Conservation (phyloP, 768 basidiomycete genomes). For the Filobasidium wieringae region DNA sequence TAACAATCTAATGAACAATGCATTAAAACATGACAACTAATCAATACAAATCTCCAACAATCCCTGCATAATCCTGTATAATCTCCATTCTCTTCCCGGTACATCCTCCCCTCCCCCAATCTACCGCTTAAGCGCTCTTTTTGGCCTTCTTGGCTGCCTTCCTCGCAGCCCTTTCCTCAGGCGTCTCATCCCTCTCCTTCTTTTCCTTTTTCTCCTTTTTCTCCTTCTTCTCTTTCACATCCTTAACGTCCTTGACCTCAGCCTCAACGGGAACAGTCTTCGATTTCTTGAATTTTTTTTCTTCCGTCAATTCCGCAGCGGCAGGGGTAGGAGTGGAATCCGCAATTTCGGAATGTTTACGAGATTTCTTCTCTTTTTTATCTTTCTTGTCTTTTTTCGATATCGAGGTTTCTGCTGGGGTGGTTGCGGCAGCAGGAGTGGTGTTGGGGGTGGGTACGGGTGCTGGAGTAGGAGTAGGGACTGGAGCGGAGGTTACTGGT, state of each 20-base stretch:
- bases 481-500: not conserved
- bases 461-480: not conserved
- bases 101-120: too few species aligned
- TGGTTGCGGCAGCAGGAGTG: not conserved
- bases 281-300: not conserved
- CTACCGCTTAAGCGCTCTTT: too few species aligned
- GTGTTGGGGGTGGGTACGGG: not conserved
- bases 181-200: not conserved
- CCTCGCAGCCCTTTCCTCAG: not conserved
- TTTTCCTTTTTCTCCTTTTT: not conserved
- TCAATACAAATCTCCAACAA: too few species aligned
- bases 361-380: not conserved
- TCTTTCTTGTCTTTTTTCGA: not conserved
- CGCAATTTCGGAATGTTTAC: too few species aligned
- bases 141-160: not conserved
- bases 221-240: not conserved
- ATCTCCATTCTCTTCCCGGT: too few species aligned
- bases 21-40: too few species aligned
- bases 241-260: not conserved
- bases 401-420: not conserved
- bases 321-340: not conserved
- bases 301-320: not conserved
- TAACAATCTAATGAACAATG: too few species aligned
- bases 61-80: too few species aligned
- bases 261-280: not conserved